Evolutionary conservation across 768 basidiomycete genomes (phyloP), one percentile per base, ranked within the genome.

Genomic region (Lactarius trivialis): DNA sequence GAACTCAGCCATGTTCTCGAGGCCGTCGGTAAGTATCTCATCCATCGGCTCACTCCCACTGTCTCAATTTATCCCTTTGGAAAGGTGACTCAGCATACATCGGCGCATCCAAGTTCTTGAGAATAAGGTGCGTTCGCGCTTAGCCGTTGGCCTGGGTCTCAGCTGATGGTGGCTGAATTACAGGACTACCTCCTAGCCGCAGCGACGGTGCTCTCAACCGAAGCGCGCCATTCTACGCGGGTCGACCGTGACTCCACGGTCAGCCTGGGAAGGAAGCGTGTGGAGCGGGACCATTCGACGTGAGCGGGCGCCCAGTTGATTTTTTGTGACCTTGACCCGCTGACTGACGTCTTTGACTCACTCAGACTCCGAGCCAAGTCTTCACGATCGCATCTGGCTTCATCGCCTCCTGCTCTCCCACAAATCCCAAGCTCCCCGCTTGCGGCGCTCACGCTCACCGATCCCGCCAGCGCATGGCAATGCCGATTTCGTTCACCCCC

Each of bases 221-320:
- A 89, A 68, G 78, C 84, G 26, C 79, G 85, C 36, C 86, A 88
- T 60, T 78, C 83, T n/a, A 74, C 79, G 1, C 89, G 85, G 85
- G 72, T 88, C 37, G 75, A n/a, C n/a, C n/a, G n/a, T n/a, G n/a
- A 77, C 64, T 77, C 79, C 1, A 76, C 81, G 17, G 78, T 82
- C 43, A 72, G n/a, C n/a, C n/a, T n/a, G 74, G 63, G 74, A 79
- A 55, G 71, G 71, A 21, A 76, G 78, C 39, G 76, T 82, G 1
- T 88, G 85, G 85, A 81, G 79, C n/a, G 55, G 77, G 79, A 3
- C 74, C 84, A 7, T 83, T 84, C 69, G 85, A 87, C 7, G 67
- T 66, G 62, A n/a, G 68, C 14, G 30, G n/a, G 61, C 60, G 62
- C 53, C 37, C 30, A 30, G 30, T 30, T 30, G 71, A 64, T 72